These are phyloP conservation scores for Botryosphaeria dothidea DNA, from an alignment of 2,329 filamentous ascomycete species.

Conservation along the genomic window DNA sequence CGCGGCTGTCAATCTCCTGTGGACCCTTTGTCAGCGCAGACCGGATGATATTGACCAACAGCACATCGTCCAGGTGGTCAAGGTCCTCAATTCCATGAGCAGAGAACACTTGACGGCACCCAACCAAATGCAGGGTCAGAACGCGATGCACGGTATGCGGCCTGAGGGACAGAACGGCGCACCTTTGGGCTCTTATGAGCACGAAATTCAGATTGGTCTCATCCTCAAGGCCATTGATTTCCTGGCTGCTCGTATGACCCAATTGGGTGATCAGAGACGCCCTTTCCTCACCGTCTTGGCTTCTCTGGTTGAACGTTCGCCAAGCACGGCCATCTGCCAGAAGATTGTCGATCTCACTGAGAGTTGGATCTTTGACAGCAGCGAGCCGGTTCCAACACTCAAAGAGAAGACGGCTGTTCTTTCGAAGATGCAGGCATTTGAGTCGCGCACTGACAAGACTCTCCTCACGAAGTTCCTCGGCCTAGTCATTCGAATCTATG, in stretches of 20 bases:
- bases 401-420: conserved; percentile 99
- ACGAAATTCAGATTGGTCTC: conserved; percentile 84
- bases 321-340: conserved; percentile 81
- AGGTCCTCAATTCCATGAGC: conserved; percentile 81
- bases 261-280: conserved; percentile 83
- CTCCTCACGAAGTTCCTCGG: conserved; percentile 93
- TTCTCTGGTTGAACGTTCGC: conserved; percentile 91
- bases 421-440: conserved; percentile 98
- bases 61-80: conserved; percentile 87
- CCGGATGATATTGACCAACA: conserved; percentile 79
- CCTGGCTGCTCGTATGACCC: conserved; percentile 87
- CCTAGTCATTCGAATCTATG: conserved; percentile 95
- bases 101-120: conserved; percentile 81
- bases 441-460: conserved; percentile 77
- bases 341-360: conserved; percentile 95
- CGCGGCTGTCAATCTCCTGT: conserved; percentile 88
- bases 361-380: conserved; percentile 92
- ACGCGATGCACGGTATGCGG: conserved; percentile 38
- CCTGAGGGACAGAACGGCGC: conserved; percentile 57
- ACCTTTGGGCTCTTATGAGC: conserved; percentile 72
- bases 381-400: conserved; percentile 91
- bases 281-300: conserved; percentile 95
- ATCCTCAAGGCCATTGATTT: conserved; percentile 96
- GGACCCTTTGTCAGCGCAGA: conserved; percentile 84
- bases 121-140: conserved; percentile 46